Evolutionary conservation across 352 stramenopile species (phyloP), one percentile per base, ranked within the genome.

Genomic region (Phytophthora megakarya): DNA sequence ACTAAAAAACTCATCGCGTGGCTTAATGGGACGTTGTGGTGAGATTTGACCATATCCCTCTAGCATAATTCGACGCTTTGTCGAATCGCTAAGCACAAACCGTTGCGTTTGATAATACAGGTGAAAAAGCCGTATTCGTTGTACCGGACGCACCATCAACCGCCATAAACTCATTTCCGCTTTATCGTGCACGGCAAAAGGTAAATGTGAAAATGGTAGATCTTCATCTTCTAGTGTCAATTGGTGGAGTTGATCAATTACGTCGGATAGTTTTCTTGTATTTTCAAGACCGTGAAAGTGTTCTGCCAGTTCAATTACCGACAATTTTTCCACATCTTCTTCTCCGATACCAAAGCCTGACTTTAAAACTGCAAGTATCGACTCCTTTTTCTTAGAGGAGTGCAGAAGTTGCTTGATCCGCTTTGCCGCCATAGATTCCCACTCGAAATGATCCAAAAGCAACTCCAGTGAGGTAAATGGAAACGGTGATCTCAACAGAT

Each of bases 101-200:
- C 55, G 49, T 18, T 61, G 44, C 5, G 73, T 23, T 32, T 67
- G 63, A 10, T 73, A 56, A 18, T 79, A 74, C 6, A 78, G 35
- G 4, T 66, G 57, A 48, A 74, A 74, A 13, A 84, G 33, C 10
- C 77, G 53, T 0, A 70, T 28, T 9, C 77, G 75, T 19, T 75
- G 77, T 10, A 82, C 61, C 10, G 77, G 75, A 5, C 69, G 57
- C 5, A 82, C 55, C 39, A 86, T 51, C 11, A 82, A 60, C 0
- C 67, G 70, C 77, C 77, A 86, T 9, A 86, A 51, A 35, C 52
- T 77, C 26, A 81, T 48, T 11, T 76, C 35, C 33, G 71, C 39
- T 25, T 65, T 51, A 3, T 66, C 56, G 16, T 61, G 58, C 6
- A 59, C 45, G 3, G 82, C 53, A 6, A 60, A 42, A 6, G 61